These are phyloP conservation scores for Sugiyamaella chiloensis DNA, from an alignment of 805 yeast species.

Conservation along the genomic window DNA sequence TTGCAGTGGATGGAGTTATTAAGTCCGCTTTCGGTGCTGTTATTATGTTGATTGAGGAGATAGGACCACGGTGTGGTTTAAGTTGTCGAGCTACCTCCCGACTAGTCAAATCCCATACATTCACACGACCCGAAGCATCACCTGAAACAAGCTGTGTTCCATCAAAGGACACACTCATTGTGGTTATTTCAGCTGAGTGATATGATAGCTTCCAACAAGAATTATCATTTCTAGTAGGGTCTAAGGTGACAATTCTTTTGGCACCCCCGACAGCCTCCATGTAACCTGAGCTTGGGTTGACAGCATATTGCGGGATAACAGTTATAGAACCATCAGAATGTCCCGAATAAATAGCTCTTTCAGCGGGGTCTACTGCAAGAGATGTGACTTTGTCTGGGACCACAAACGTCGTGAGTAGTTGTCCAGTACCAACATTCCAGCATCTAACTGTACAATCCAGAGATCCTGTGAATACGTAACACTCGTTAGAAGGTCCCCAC, in stretches of 20 bases:
- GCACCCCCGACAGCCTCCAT: conserved; percentile 63
- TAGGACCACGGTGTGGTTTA: conserved; percentile 26
- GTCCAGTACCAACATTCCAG: conserved; percentile 50
- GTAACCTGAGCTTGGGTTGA: conserved; percentile 35
- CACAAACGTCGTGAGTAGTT: conserved; percentile 68
- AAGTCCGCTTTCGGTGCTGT: conserved; percentile 4
- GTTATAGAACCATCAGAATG: conserved; percentile 59
- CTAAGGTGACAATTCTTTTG: conserved; percentile 46
- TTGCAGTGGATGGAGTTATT: conserved; percentile 6
- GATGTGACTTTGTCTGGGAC: conserved; percentile 54
- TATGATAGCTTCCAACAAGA: conserved; percentile 21
- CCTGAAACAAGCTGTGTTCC: conserved; percentile 74
- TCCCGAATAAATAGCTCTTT: conserved; percentile 71
- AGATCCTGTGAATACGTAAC: conserved; percentile 66
- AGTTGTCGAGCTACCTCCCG: conserved; percentile 32
- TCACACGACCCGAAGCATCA: conserved; percentile 64
- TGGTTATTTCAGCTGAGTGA: conserved; percentile 43
- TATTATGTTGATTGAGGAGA: conserved; percentile 20
- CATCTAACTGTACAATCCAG: conserved; percentile 71
- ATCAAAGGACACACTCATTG: conserved; percentile 63
- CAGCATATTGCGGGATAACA: conserved; percentile 48
- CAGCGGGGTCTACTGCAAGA: conserved; percentile 72
- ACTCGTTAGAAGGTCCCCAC: conserved; percentile 55
- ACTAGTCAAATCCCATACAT: conserved; percentile 56
- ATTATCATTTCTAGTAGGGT: conserved; percentile 18